Base-by-base conservation (phyloP, 2,329 filamentous ascomycete species). In the Xylariaceae sp. region DNA sequence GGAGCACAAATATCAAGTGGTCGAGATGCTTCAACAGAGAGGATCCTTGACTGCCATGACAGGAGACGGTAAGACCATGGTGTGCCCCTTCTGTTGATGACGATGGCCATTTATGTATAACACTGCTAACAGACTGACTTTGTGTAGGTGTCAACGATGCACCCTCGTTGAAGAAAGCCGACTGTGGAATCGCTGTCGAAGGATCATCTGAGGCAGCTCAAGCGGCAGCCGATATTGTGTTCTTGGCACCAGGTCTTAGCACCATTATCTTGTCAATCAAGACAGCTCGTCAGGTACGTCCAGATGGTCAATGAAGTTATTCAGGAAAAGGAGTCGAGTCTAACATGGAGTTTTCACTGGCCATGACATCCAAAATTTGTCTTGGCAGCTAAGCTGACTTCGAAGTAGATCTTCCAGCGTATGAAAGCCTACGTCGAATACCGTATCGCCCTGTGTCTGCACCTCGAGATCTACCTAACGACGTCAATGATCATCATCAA, bases 361-460 rank as follows among this genome's bases (percentile, higher is more conserved):
- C 17, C 17, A 11, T 58, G 10, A 4, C 9, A 13, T 30, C 2
- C 9, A n/a, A 30, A 55, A 35, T 5, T 5, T 42, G 10, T 11
- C 23, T 34, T 34, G 39, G 23, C 6, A 10, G 51, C 7, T 6
- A 44, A 53, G 35, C 62, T 67, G 34, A 65, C 60, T 15, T 30
- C 4, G 7, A 1, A 49, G 15, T 44, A 89, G 77, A 89, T 89
- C 70, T 89, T 89, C 83, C 86, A 88, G 79, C 85, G 86, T 70
- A 88, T 89, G 87, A 89, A 89, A 80, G 83, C 86, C 34, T 89
- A 89, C 73, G 87, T 89, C 62, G 85, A 89, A 76, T 89, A 89
- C 78, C 86, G 87, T 80, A 89, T 89, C 71, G 87, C 87, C 53
- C 82, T 89, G 62, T 89, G 87, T 75, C 77, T 89, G 63, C 87